Percentiles rank a stretch among this genome's conserved stretches.
phyloP scores from a whole-genome alignment of 164 flowering plant genomes.

The Aristolochia contorta region DNA sequence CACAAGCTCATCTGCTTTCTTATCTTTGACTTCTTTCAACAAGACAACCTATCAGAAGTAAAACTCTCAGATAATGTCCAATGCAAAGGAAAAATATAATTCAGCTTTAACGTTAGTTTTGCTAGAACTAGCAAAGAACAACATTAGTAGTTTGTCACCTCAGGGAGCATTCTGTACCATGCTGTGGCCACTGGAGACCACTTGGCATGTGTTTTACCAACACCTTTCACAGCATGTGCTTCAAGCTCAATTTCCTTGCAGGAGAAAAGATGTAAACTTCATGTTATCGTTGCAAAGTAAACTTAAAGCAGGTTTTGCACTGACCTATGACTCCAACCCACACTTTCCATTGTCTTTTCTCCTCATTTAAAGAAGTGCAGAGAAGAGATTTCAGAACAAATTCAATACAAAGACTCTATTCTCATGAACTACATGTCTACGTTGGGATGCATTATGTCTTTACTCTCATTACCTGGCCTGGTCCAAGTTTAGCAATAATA shows the following conservation, averaged over 20 bases:
- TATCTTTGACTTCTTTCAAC: slow-evolving; percentile 51
- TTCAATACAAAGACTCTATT: not conserved
- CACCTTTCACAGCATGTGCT: slow-evolving; percentile 92
- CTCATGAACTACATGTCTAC: not conserved
- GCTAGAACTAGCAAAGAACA: not conserved
- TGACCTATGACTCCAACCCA: no score
- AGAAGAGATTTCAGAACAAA: not conserved
- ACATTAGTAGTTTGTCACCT: slow-evolving; percentile 33
- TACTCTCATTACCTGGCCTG: slow-evolving; percentile 58
- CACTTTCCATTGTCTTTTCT: no score
- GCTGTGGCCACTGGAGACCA: slow-evolving; percentile 98
- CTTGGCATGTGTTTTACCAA: slow-evolving; percentile 90
- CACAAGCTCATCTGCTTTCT: slow-evolving; percentile 58
- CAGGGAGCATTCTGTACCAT: slow-evolving; percentile 97
- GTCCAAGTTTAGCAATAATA: slow-evolving; percentile 65
- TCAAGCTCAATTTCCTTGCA: slow-evolving; percentile 87
- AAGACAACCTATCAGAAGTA: slow-evolving; percentile 49
- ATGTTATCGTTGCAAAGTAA: no score
- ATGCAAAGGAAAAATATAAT: not conserved
- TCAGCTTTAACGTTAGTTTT: not conserved
- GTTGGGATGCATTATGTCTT: not conserved
- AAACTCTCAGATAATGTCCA: not conserved
- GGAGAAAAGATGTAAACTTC: no score
- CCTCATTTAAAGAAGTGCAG: no score
- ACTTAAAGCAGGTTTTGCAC: no score